Evolutionary conservation across 1,284 basidiomycete genomes (phyloP).

Genomic region (Fistulinella cinereoalba): DNA sequence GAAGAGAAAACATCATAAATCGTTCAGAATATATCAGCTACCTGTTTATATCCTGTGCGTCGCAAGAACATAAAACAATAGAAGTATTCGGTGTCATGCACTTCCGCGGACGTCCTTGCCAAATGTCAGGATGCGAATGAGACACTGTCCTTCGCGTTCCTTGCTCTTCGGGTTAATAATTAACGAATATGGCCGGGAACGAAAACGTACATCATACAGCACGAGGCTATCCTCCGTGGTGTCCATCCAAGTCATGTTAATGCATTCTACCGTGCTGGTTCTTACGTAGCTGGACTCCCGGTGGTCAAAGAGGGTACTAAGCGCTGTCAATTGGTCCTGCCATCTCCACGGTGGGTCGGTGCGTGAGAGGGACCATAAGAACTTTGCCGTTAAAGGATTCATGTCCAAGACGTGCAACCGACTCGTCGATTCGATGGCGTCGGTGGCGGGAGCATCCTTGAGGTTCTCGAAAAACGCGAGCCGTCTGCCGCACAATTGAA

Average conservation of each 20-base stretch:
- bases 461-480: conserved; percentile 33
- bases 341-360: conserved; percentile 32
- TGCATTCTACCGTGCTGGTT: conserved; percentile 31
- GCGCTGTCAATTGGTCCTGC: conserved; percentile 23
- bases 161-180: conserved; percentile 13
- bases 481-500: conserved; percentile 33
- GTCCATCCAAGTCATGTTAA: conserved; percentile 35
- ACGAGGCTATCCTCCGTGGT: conserved; percentile 34
- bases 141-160: conserved; percentile 35
- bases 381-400: conserved; percentile 28
- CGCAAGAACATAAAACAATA: background rate
- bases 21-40: background rate
- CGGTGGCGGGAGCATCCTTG: conserved; percentile 8
- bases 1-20: background rate
- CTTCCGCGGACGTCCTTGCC: conserved; percentile 24
- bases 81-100: conserved; percentile 8
- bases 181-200: background rate
- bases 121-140: conserved; percentile 34
- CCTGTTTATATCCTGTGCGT: background rate
- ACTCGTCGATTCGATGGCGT: conserved; percentile 15
- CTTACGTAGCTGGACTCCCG: conserved; percentile 27
- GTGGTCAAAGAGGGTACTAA: conserved; percentile 31
- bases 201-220: conserved; percentile 28
- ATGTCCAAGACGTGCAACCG: conserved; percentile 33
- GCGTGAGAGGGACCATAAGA: conserved; percentile 28